phyloP scores from a whole-genome alignment of 768 basidiomycete genomes.

The Amanita molliuscula region DNA sequence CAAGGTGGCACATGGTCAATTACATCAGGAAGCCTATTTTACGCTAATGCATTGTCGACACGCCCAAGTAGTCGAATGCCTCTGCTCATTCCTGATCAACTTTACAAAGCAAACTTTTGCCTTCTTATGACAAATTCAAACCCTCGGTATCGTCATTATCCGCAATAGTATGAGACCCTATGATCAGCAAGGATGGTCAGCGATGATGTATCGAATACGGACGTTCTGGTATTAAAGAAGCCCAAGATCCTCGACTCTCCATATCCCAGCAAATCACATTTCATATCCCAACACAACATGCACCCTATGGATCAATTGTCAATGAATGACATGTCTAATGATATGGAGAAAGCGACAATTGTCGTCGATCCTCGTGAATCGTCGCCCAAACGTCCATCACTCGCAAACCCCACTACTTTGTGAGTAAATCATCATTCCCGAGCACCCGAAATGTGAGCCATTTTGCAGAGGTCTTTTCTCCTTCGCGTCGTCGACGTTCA shows the following conservation, averaged over 20 bases:
- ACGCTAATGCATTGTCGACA: not conserved
- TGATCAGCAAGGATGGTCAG: not conserved
- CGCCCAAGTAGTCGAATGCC: not conserved
- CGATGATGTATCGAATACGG: too few relatives aligned
- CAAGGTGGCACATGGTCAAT: not conserved
- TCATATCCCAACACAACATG: not conserved
- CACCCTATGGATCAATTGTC: not conserved
- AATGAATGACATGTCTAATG: not conserved
- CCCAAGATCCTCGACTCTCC: too few relatives aligned
- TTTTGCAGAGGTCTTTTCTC: constrained; percentile 44
- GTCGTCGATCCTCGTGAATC: not conserved
- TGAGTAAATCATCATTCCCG: constrained; percentile 13
- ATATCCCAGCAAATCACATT: not conserved
- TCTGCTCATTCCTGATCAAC: not conserved
- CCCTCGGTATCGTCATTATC: not conserved
- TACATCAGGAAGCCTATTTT: not conserved
- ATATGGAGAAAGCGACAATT: not conserved
- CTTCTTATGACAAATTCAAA: not conserved
- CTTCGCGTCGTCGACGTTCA: constrained; percentile 58
- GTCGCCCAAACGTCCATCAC: constrained; percentile 7
- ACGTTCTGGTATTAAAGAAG: not conserved
- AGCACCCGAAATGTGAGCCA: constrained; percentile 1
- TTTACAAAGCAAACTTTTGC: not conserved
- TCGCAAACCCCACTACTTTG: constrained; percentile 44
- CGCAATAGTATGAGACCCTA: not conserved